Conservation (phyloP, 805 yeast genomes). For the Pichia kluyveri region DNA sequence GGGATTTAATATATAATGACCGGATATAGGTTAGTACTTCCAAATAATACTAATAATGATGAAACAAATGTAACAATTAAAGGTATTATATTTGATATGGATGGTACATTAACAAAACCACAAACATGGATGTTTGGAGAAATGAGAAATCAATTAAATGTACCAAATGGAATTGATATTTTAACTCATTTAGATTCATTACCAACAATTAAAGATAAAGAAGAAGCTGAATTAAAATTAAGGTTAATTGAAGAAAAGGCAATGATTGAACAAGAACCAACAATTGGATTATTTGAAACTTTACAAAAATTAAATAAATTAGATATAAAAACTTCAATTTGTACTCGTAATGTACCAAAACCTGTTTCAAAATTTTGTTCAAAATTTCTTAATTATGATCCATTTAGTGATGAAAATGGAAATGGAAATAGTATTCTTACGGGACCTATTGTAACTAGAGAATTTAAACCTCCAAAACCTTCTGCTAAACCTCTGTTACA, state of each 20-base stretch:
- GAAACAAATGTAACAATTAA: slow-evolving; percentile 3
- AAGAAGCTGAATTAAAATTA: slow-evolving; percentile 37
- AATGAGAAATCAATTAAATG: slow-evolving; percentile 47
- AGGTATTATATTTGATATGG: slow-evolving; percentile 71
- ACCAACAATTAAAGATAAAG: slow-evolving; percentile 25
- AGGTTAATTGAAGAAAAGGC: slow-evolving; percentile 51
- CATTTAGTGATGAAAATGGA: slow-evolving; percentile 21
- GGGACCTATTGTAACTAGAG: slow-evolving; percentile 52
- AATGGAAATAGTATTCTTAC: not conserved
- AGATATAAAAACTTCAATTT: slow-evolving; percentile 41
- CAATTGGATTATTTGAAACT: slow-evolving; percentile 36
- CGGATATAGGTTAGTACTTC: not conserved
- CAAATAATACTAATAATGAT: not conserved
- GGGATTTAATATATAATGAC: too few relatives aligned
- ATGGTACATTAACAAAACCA: slow-evolving; percentile 64
- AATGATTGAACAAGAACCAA: slow-evolving; percentile 49
- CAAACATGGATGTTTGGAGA: slow-evolving; percentile 39
- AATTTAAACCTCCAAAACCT: slow-evolving; percentile 62
- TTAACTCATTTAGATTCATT: slow-evolving; percentile 35
- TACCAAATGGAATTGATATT: slow-evolving; percentile 37
- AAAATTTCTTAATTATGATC: slow-evolving; percentile 30
- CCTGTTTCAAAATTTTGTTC: slow-evolving; percentile 48
- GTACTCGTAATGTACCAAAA: slow-evolving; percentile 47
- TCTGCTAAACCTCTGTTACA: slow-evolving; percentile 53
- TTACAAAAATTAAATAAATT: slow-evolving; percentile 23